Base-by-base conservation (phyloP, 2,329 filamentous ascomycete genomes). In the Dactylellina leptospora region DNA sequence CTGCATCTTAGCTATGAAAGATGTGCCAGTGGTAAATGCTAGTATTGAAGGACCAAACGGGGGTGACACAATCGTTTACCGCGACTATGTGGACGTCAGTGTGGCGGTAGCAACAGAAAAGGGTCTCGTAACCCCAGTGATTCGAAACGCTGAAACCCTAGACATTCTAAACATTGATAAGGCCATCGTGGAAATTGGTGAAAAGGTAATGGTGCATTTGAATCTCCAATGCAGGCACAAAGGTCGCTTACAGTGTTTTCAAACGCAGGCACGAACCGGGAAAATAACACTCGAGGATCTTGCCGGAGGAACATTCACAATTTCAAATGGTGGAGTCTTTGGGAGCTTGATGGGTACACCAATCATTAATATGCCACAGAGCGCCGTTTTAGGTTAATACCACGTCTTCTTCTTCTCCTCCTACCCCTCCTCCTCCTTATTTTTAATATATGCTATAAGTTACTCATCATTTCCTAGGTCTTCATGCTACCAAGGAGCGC, bases 211-310 rank as follows among this genome's bases (percentile, higher is more conserved):
- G 4, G 22, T 2, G 3, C n/a, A 20, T 9, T 10, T 18, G 3
- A 3, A 22, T 45, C 22, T 20, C 10, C 36, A 40, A 40, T 11
- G 10, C 11, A 18, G 2, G 18, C 18, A 22, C 20, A 45, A 45
- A 45, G 4, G 10, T 18, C 10, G 33, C 20, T n/a, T 36, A 23
- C 13, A 2, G 40, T 36, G 18, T 36, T 42, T 18, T 27, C 33
- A 13, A 50, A 42, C 54, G 10, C 75, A 93, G 91, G 95, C 95
- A 74, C 91, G 95, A 74, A 93, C 97, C 79, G 90, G 90, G 81
- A 97, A 97, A 83, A 86, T 99, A 75, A 97, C 95, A 1, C 97
- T 99, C 77, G 95, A 99, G 83, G 95, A 99, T 80, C 97, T 99
- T 92, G 95, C 95, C 72, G 95, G 95, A 72, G 95, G 95, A 75